Evolutionary conservation across 2,329 filamentous ascomycete genomes (phyloP), one percentile per base, ranked within the genome.

Genomic region (Colletotrichum falcatum): DNA sequence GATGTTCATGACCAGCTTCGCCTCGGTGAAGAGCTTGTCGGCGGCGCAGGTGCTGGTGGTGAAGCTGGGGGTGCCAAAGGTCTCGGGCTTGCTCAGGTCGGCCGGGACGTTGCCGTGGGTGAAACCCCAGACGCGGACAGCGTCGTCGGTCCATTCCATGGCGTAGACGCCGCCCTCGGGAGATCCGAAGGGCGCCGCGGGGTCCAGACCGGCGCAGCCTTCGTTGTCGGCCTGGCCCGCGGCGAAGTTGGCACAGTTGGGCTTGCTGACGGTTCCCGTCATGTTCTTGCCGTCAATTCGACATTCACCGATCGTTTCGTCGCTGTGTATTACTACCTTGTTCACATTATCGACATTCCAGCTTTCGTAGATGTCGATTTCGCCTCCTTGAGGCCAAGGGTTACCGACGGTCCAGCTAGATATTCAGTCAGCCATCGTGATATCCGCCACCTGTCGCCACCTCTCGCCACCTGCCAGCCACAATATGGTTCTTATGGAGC

Each of bases 71-170:
- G 55, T 66, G 16, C 77, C 77, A 77, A 77, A 79, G 11, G 42
- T 65, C 26, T 66, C 61, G 16, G 77, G 77, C 35, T 71, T 61
- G 16, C n/a, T 60, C 70, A 11, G 78, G 77, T 93, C 89, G 1
- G 77, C 75, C 0, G 91, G 91, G n/a, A 90, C 84, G 16, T 79
- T 76, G 33, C 76, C 77, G 37, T 87, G 86, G 0, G 87, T 82
- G 79, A 92, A 94, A 80, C 89, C 90, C 86, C 88, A 94, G 66
- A 93, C 83, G 53, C 84, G 87, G 75, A 94, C 89, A 30, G 83
- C 85, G 1, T 84, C 77, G 46, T 82, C 80, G 20, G 88, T 90
- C 90, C 91, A 93, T 74, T 90, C 84, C 71, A 87, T 86, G 18
- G 87, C 88, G 71, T 87, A 85, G 53, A 84, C 77, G 68, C 83